Evolutionary conservation across 257 asterid species (phyloP), one percentile per base, ranked within the genome.

Genomic region (Phtheirospermum japonicum): DNA sequence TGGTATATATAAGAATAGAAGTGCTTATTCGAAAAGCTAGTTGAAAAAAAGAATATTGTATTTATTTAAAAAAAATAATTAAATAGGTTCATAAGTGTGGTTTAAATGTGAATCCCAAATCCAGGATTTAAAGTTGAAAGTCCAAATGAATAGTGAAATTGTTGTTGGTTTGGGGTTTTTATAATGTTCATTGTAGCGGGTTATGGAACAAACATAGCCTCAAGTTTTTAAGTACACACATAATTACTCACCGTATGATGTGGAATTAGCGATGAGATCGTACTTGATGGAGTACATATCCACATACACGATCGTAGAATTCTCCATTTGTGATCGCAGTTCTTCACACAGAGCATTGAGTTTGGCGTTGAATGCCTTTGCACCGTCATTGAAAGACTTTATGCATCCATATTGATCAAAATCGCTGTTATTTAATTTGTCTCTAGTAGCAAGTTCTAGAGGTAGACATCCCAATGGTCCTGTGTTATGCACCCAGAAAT

Each of bases 391-490:
- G 31, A 73, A 13, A 6, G 71, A 43, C 26, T 51, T 51, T 4
- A 71, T 42, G 78, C 84, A 81, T 18, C 84, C 87, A n/a, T 67
- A 14, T 8, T 56, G 13, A 63, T 82, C 85, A 10, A 68, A 48
- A 66, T 76, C 81, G 1, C 37, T 60, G 9, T 45, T 53, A 2
- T 46, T 55, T 9, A 73, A 60, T 6, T 56, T 69, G 28, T 23
- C 28, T 6, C 52, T 63, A 4, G 65, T 65, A 34, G 66, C 70
- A 0, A 81, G 72, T 53, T 71, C 53, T 37, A 40, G 64, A 17
- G 86, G 86, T 64, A 77, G 50, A 63, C 86, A 81, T 5, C 86
- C 86, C 54, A 81, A 16, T 45, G 86, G 86, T 9, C 86, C 86
- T 4, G 86, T 77, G 16, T 70, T 77, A 0, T 81, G 83, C 63